A percentile compares a stretch with the other conserved stretches of the same genome.
phyloP scores from a whole-genome alignment of 202 grass and related monocot genomes.

The Bolboschoenoplectus hybrid region DNA sequence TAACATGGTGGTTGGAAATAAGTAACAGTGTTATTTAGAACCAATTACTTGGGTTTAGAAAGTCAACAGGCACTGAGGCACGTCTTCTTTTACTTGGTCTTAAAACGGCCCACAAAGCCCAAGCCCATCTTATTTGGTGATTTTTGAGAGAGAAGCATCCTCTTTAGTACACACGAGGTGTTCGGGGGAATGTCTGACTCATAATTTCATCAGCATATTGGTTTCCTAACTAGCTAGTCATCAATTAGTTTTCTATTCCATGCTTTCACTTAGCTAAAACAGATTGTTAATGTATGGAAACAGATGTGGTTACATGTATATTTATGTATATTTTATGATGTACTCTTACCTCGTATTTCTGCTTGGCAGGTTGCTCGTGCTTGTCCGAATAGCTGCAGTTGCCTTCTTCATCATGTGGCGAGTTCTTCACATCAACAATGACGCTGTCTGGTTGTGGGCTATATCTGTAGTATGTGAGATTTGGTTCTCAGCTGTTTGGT shows the following conservation, averaged over 20 bases:
- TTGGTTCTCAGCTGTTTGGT: constrained; percentile 81
- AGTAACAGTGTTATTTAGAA: no score
- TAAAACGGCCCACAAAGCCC: background rate
- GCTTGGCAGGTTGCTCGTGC: constrained; percentile 58
- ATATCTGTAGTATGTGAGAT: constrained; percentile 77
- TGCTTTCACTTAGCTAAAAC: background rate
- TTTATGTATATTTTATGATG: background rate
- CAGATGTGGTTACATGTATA: background rate
- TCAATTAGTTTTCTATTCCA: background rate
- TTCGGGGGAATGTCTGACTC: background rate
- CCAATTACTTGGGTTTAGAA: no score
- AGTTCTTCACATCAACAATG: constrained; percentile 65
- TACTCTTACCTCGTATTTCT: background rate
- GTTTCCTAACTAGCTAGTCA: background rate
- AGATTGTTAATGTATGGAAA: background rate
- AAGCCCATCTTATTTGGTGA: background rate
- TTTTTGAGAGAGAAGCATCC: background rate
- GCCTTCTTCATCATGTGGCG: constrained; percentile 75
- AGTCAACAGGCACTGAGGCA: no score
- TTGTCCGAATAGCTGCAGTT: constrained; percentile 68
- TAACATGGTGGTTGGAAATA: no score
- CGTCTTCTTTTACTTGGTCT: background rate
- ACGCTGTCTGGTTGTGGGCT: constrained; percentile 84
- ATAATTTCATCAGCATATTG: constrained; percentile 1
- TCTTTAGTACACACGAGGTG: background rate